phyloP scores from a whole-genome alignment of 2,329 filamentous ascomycete genomes.

The Parasarocladium wereldwijsianum region DNA sequence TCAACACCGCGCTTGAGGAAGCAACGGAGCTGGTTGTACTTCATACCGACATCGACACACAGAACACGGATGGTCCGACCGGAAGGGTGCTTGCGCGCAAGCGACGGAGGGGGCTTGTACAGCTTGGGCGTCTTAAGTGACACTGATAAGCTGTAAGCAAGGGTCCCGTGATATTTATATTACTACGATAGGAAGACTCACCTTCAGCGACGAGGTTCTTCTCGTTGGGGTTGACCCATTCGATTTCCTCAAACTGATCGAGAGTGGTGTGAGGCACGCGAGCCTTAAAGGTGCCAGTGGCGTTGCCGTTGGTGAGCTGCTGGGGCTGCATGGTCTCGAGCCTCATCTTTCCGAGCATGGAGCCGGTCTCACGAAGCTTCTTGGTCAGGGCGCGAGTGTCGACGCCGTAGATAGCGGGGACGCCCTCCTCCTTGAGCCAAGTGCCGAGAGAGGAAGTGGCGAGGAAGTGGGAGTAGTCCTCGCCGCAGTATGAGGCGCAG shows the following conservation, averaged over 20 bases:
- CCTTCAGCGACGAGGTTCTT: conserved; percentile 90
- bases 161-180: conserved; percentile 7
- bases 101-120: conserved; percentile 60
- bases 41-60: conserved; percentile 92
- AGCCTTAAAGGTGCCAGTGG: conserved; percentile 24
- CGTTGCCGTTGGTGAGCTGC: conserved; percentile 25
- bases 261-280: conserved; percentile 14
- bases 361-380: conserved; percentile 83
- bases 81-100: conserved; percentile 71
- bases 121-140: conserved; percentile 78
- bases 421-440: conserved; percentile 91
- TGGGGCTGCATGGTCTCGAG: conserved; percentile 40
- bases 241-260: conserved; percentile 57
- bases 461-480: conserved; percentile 90
- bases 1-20: conserved; percentile 84
- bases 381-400: conserved; percentile 92
- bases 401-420: conserved; percentile 89
- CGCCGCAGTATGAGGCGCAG: conserved; percentile 80
- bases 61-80: conserved; percentile 77
- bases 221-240: conserved; percentile 85
- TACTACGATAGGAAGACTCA: conserved; percentile 33
- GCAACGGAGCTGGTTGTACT: conserved; percentile 95
- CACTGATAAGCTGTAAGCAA: conserved; percentile 45
- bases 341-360: conserved; percentile 87
- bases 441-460: conserved; percentile 78